A percentile compares a stretch with the other conserved stretches of the same genome.
Evolutionary conservation across 345 rosid genomes (phyloP).

Genomic region (Murraya paniculata): DNA sequence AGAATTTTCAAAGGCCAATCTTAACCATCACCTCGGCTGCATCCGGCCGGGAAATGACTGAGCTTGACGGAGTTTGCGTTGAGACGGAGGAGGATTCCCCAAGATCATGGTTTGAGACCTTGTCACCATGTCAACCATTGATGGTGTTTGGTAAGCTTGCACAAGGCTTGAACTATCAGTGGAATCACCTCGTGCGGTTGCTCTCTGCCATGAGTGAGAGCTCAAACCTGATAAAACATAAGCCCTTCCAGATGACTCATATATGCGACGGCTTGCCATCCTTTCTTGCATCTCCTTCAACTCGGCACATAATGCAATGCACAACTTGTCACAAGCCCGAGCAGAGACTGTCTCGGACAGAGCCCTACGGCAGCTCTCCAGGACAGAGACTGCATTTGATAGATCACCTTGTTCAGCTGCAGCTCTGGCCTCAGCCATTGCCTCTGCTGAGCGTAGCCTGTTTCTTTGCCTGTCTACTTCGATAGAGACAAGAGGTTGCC

Average conservation of each 20-base stretch:
- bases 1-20: constrained; percentile 13
- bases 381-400: constrained; percentile 59
- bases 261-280: constrained; percentile 77
- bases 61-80: constrained; percentile 63
- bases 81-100: constrained; percentile 47
- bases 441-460: constrained; percentile 85
- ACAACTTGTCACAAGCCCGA: constrained; percentile 59
- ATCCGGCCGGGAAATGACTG: constrained; percentile 65
- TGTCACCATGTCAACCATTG: constrained; percentile 91
- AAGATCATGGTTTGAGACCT: constrained; percentile 80
- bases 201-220: constrained; percentile 99
- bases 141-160: constrained; percentile 84
- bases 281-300: constrained; percentile 91
- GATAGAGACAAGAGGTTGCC: constrained; percentile 48
- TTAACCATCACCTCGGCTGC: constrained; percentile 45
- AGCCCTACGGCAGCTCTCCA: constrained; percentile 57
- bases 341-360: constrained; percentile 60
- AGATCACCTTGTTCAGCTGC: constrained; percentile 78
- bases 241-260: constrained; percentile 87
- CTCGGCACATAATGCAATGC: constrained; percentile 72
- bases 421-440: constrained; percentile 79
- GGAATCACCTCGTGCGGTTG: constrained; percentile 91
- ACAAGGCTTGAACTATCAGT: constrained; percentile 60
- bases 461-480: constrained; percentile 92
- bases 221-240: constrained; percentile 90